A percentile compares a stretch with the other conserved stretches of the same genome.
Evolutionary conservation across 495 filamentous ascomycete species (phyloP).

Genomic region (Pyrenula aspistea): DNA sequence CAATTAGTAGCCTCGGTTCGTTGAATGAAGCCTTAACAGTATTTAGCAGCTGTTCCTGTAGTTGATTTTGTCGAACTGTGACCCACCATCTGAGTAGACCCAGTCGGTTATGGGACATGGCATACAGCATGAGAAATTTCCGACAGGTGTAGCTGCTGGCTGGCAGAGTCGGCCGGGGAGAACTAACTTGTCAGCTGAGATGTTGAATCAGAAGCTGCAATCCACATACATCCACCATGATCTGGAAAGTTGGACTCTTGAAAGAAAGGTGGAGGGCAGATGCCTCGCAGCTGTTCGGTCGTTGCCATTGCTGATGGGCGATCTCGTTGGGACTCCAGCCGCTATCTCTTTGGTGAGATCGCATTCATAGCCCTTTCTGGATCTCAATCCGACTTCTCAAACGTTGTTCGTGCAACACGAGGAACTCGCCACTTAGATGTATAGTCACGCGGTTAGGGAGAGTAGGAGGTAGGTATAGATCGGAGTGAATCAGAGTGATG

Average conservation of each 20-base stretch:
- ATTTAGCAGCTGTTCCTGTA: constrained; percentile 7
- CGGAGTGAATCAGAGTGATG: no score
- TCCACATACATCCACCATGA: constrained; percentile 57
- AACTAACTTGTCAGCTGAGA: constrained; percentile 30
- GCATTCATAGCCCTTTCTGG: neutral
- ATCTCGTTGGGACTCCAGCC: neutral
- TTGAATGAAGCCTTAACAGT: constrained; percentile 42
- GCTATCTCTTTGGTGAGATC: neutral
- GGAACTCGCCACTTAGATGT: no score
- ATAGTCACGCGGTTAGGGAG: no score
- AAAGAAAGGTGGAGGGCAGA: constrained; percentile 54
- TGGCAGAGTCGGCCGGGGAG: constrained; percentile 54
- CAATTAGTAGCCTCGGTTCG: constrained; percentile 58
- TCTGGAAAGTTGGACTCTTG: constrained; percentile 45
- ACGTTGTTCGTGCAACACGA: neutral
- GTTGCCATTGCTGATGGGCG: constrained; percentile 7
- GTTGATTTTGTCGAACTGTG: constrained; percentile 1
- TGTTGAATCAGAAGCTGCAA: no score
- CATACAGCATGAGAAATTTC: constrained; percentile 58
- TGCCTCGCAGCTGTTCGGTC: constrained; percentile 17
- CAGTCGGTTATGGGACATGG: constrained; percentile 82
- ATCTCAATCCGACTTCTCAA: neutral
- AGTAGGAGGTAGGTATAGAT: no score
- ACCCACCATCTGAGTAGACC: constrained; percentile 61
- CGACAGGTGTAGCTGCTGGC: constrained; percentile 27